A percentile compares a stretch with the other conserved stretches of the same genome.
phyloP scores from a whole-genome alignment of 495 filamentous ascomycete species.

The Talaromyces stipitatus region DNA sequence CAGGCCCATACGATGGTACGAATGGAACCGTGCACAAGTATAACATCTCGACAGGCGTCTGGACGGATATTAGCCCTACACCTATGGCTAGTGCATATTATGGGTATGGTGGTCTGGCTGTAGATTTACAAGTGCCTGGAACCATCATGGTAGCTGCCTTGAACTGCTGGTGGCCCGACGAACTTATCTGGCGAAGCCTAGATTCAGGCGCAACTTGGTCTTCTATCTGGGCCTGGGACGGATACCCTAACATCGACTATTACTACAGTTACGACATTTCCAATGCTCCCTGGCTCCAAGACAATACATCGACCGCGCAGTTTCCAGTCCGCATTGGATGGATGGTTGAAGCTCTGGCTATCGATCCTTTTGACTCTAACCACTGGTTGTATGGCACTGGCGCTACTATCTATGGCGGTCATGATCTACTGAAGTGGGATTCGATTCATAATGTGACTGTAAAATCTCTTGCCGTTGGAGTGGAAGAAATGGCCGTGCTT shows the following conservation, averaged over 20 bases:
- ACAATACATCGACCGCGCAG: constrained; percentile 13
- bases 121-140: constrained; percentile 47
- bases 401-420: constrained; percentile 45
- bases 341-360: constrained; percentile 56
- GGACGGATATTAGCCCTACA: constrained; percentile 49
- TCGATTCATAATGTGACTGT: constrained; percentile 41
- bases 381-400: constrained; percentile 55
- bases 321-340: constrained; percentile 35
- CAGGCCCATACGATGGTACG: constrained; percentile 49
- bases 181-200: constrained; percentile 43
- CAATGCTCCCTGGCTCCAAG: constrained; percentile 17
- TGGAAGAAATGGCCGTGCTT: constrained; percentile 50
- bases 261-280: constrained; percentile 33
- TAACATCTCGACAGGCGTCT: constrained; percentile 36
- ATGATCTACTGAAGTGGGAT: constrained; percentile 31
- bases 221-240: constrained; percentile 41
- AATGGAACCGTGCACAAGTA: constrained; percentile 45
- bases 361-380: constrained; percentile 51
- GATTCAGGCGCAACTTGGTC: constrained; percentile 49
- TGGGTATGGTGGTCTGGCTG: constrained; percentile 48
- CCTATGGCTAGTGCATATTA: constrained; percentile 30
- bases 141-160: constrained; percentile 47
- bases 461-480: constrained; percentile 43
- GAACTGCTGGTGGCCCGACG: constrained; percentile 55
- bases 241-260: constrained; percentile 36